Percentiles rank a stretch among this genome's conserved stretches.
These are phyloP conservation scores for Aspergillus funiculosus DNA, from an alignment of 495 filamentous ascomycete species.

Conservation along the genomic window DNA sequence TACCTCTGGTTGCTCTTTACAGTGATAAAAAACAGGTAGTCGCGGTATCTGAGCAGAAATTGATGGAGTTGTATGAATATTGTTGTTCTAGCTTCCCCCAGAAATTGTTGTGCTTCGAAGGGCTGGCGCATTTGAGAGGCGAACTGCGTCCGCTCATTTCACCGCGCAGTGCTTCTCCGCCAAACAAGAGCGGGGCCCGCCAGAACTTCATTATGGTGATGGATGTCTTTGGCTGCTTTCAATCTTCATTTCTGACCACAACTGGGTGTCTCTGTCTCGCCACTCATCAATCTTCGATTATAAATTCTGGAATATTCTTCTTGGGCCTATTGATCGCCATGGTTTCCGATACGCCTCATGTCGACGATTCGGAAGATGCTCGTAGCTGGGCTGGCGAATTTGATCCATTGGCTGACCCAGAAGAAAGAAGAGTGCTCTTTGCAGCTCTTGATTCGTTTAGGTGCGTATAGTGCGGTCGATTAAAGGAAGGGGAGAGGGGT, in stretches of 20 bases:
- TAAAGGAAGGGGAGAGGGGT: no score
- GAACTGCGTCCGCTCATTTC: not conserved
- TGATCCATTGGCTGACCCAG: conserved; percentile 60
- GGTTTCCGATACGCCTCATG: conserved; percentile 14
- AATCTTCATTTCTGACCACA: not conserved
- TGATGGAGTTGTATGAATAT: no score
- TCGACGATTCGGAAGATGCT: conserved; percentile 24
- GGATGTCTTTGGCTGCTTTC: not conserved
- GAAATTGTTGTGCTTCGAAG: no score
- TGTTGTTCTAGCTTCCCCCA: no score
- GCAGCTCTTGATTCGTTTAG: conserved; percentile 77
- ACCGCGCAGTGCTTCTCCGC: conserved; percentile 17
- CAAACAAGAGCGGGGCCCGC: conserved; percentile 19
- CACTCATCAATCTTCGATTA: no score
- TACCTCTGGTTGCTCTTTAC: no score
- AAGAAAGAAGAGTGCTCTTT: conserved; percentile 70
- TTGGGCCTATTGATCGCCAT: conserved; percentile 9
- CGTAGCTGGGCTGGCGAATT: conserved; percentile 53
- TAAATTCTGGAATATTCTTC: no score
- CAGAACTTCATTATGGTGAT: not conserved
- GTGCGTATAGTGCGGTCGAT: no score
- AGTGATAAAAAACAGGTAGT: no score
- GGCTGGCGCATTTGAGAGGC: no score
- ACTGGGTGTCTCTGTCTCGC: no score
- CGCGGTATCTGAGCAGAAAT: no score